Evolutionary conservation across 345 rosid genomes (phyloP), one percentile per base, ranked within the genome.

Genomic region (Rhizophora apiculata): DNA sequence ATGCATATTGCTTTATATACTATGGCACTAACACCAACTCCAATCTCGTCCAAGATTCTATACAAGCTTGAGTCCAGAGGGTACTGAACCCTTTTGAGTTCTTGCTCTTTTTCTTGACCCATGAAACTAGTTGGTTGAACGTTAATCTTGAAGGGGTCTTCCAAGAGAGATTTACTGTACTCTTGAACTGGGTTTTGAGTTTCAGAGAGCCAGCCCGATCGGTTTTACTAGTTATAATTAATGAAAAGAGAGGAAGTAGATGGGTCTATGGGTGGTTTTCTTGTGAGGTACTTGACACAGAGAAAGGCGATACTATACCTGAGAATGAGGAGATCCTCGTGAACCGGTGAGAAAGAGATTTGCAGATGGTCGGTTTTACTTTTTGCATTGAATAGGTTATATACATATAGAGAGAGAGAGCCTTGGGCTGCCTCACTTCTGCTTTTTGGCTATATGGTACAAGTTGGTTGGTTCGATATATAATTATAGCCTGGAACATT

Each of bases 1-100:
- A 86, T 56, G 68, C 98, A 91, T 54, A 77, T 63, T 64, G 97
- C 95, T 52, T 88, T 91, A 88, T 91, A 89, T 27, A 93, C 97
- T 0, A 80, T 48, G 8, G 93, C 93, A 39, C 96, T 88, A 24
- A 88, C 89, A 2, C 97, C 97, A 3, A 77, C 75, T 5, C 98
- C 96, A 52, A 93, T 91, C 80, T 89, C 86, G 48, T 73, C 80
- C 9, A 88, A 58, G 79, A 89, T 83, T 75, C 76, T 85, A 76
- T 89, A 93, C 22, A 87, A 82, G 39, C 63, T 63, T 2, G 90
- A 37, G 72, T 88, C 96, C 7, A 89, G 81, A n/a, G 97, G 97
- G 82, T 78, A 88, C 22, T 80, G 83, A 16, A 66, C 67, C 72
- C 77, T 76, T 68, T 60, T 76, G 39, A 22, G 32, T 43, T 49